phyloP scores from a whole-genome alignment of 257 asterid species.

The Linaria vulgaris region DNA sequence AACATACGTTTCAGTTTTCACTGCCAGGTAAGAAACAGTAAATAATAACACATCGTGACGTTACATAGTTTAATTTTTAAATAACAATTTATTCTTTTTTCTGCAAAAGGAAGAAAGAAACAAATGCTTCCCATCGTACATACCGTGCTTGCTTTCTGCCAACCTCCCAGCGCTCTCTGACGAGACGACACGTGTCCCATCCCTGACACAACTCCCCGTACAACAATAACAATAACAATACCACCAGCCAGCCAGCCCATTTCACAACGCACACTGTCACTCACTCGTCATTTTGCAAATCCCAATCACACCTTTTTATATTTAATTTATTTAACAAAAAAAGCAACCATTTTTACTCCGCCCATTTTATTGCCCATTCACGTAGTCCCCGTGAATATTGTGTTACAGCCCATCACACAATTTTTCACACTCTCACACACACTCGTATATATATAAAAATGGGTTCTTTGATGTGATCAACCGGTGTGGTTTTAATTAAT shows the following conservation, averaged over 20 bases:
- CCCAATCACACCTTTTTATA: background rate
- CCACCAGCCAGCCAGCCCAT: no score
- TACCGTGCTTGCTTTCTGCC: background rate
- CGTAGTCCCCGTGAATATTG: conserved; percentile 10
- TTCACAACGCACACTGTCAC: background rate
- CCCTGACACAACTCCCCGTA: background rate
- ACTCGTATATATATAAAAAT: background rate
- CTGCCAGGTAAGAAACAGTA: no score
- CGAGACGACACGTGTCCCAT: background rate
- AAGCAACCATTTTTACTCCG: no score
- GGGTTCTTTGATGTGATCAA: background rate
- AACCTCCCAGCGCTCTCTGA: background rate
- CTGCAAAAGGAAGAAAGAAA: no score
- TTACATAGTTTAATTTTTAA: no score
- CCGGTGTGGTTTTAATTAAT: no score
- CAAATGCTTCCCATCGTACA: no score
- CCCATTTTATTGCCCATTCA: background rate
- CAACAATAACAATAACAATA: no score
- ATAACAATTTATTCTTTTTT: no score
- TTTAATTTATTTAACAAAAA: background rate
- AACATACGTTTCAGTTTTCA: no score
- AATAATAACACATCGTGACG: no score
- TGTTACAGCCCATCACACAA: background rate
- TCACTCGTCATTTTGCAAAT: background rate
- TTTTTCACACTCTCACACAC: background rate